Base-by-base conservation (phyloP, 306 rosid genomes). In the Acacia acuminata region DNA sequence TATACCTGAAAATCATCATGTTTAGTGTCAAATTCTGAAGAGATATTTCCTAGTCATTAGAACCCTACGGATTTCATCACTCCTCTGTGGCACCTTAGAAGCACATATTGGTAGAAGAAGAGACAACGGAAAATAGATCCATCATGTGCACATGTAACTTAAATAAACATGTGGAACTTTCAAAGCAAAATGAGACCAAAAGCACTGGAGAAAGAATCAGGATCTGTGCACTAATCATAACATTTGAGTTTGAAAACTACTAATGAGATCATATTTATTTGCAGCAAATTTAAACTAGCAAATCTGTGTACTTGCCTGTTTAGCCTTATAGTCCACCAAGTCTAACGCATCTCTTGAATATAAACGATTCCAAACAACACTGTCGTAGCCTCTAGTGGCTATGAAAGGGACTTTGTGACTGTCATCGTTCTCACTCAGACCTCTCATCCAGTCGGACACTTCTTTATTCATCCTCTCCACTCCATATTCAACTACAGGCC, bases 331-430 rank as follows among this genome's bases (percentile, higher is more conserved):
- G 66, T 90, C 96, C 61, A 84, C 82, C 75, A 88, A 81, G 50
- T 91, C 94, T 12, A 88, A 81, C 24, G 83, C 8, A 76, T 96
- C 99, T 76, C 96, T 92, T 0, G 99, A 96, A 90, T 92, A 94
- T 73, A 96, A 87, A 65, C 98, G 98, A 71, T 94, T 96, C 98
- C 99, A 96, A 77, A 96, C 99, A 56, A 96, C 92, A 27, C 99
- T 92, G 73, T 96, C 98, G 78, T 92, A 94, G 53, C 99, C 99
- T 82, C 90, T 90, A 8, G 97, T 92, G 50, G 99, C 99, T 27
- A 94, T 87, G 80, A 94, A 94, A 85, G 98, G 99, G 13, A 88
- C 67, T 34, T 79, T 66, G 70, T 84, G 79, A 79, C 53, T 71
- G 32, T 60, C 77, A 63, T 84, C 88, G 53, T 71, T 85, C 83